Evolutionary conservation across 2,329 filamentous ascomycete genomes (phyloP), one percentile per base, ranked within the genome.

Genomic region (Pseudocercospora macadamiae): DNA sequence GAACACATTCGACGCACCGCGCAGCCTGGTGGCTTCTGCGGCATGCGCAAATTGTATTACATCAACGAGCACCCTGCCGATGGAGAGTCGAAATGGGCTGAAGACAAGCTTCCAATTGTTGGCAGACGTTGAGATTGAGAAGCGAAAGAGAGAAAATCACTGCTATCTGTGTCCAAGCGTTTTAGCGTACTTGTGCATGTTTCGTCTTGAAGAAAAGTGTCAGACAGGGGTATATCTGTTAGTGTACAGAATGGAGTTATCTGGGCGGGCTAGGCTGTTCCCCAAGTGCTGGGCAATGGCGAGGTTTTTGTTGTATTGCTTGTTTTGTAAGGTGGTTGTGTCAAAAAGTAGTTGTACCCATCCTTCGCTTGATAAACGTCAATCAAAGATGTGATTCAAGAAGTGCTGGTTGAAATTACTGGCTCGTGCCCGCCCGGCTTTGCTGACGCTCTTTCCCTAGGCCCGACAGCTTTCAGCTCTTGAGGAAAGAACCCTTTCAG

Each of bases 1-100:
- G 25, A 62, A 30, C 32, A 57, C 14, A 57, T 66, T 5, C 42
- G 54, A 4, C 51, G 64, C 8, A 62, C 49, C 9, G 64, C 64
- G 14, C 54, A 51, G 5, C 61, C 64, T 1, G 64, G 64, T n/a
- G 59, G 62, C 1, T 66, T 66, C 39, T 66, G 64, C 39, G 64
- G 64, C 4, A 47, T 51, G 48, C 44, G 62, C 25, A 62, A 55
- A 16, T 34, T 66, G 34, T 36, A 57, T 37, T 64, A 59, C 53
- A 62, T 66, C 32, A 66, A 64, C 55, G 64, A 66, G 51, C 26
- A 66, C 23, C 57, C 62, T 3, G 44, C 47, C 1, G 26, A 34
- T 8, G 64, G 64, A 1, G 53, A 61, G 19, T 18, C 25, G 16
- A 64, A 61, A 25, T 66, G 64, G 64, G 53, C 21, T 21, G 45